These are phyloP conservation scores for Sporisorium iseilematis-ciliati DNA, from an alignment of 1,284 basidiomycete genomes.

Conservation along the genomic window DNA sequence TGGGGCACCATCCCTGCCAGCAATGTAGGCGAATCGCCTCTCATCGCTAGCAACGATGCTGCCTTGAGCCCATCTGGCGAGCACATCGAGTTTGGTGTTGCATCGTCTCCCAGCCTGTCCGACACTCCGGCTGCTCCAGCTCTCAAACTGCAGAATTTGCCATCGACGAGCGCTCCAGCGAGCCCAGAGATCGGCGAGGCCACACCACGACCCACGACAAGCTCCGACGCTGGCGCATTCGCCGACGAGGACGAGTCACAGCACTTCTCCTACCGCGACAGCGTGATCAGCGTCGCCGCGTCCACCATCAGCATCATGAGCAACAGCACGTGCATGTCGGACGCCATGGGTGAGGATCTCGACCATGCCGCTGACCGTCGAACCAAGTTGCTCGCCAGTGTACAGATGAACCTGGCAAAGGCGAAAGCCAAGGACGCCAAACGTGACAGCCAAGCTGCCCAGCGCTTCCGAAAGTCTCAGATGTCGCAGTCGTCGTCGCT, in stretches of 20 bases:
- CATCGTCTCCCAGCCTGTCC: constrained; percentile 11
- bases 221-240: constrained; percentile 11
- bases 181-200: constrained; percentile 23
- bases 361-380: constrained; percentile 44
- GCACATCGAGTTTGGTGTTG: constrained; percentile 33
- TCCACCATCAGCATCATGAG: constrained; percentile 54
- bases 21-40: constrained; percentile 18
- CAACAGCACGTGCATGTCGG: constrained; percentile 53
- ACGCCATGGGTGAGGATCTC: constrained; percentile 47
- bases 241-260: constrained; percentile 29
- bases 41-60: constrained; percentile 11
- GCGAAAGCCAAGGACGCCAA: constrained; percentile 40
- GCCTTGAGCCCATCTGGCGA: constrained; percentile 18
- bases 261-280: constrained; percentile 37
- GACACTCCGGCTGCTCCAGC: constrained; percentile 16
- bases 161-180: constrained; percentile 3
- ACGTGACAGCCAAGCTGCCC: constrained; percentile 41
- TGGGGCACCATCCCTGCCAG: constrained; percentile 20
- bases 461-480: constrained; percentile 30
- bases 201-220: constrained; percentile 29
- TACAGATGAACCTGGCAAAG: constrained; percentile 47
- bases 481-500: constrained; percentile 46
- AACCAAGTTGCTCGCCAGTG: constrained; percentile 46
- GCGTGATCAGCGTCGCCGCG: constrained; percentile 48
- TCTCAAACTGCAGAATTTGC: background rate